Evolutionary conservation across 345 rosid species (phyloP).

Genomic region (Dovyalis caffra): DNA sequence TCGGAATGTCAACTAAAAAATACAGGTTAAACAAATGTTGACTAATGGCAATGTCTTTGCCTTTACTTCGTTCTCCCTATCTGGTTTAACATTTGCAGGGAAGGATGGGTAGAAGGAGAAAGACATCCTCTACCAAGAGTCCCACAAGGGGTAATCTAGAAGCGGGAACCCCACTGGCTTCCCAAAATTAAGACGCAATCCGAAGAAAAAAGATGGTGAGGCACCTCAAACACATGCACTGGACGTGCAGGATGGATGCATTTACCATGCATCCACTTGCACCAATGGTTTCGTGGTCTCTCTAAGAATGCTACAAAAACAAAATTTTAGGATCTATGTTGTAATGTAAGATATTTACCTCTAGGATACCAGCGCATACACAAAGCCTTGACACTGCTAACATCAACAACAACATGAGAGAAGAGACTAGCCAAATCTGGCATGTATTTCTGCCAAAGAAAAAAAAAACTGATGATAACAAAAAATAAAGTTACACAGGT

Average conservation of each 20-base stretch:
- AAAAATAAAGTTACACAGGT: not conserved
- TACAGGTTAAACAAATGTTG: not conserved
- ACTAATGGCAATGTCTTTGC: too few species aligned
- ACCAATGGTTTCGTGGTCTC: not conserved
- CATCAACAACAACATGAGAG: slow-evolving; percentile 77
- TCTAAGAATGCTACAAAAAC: not conserved
- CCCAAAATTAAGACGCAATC: too few species aligned
- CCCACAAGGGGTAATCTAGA: too few species aligned
- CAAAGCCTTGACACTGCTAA: slow-evolving; percentile 79
- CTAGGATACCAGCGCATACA: slow-evolving; percentile 72
- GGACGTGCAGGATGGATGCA: too few species aligned
- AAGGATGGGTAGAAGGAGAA: too few species aligned
- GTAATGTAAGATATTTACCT: slow-evolving; percentile 41
- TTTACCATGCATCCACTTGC: too few species aligned
- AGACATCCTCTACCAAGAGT: too few species aligned
- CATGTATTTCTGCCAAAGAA: slow-evolving; percentile 72
- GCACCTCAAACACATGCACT: too few species aligned
- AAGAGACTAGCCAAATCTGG: slow-evolving; percentile 73
- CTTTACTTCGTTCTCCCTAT: too few species aligned
- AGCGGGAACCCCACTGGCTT: too few species aligned
- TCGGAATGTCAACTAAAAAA: not conserved
- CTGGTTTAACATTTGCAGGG: too few species aligned
- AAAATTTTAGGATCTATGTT: not conserved
- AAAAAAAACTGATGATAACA: not conserved
- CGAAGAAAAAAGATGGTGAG: too few species aligned